Percentiles rank a stretch among this genome's conserved stretches.
Evolutionary conservation across 345 rosid species (phyloP).

Genomic region (Populus tremula): DNA sequence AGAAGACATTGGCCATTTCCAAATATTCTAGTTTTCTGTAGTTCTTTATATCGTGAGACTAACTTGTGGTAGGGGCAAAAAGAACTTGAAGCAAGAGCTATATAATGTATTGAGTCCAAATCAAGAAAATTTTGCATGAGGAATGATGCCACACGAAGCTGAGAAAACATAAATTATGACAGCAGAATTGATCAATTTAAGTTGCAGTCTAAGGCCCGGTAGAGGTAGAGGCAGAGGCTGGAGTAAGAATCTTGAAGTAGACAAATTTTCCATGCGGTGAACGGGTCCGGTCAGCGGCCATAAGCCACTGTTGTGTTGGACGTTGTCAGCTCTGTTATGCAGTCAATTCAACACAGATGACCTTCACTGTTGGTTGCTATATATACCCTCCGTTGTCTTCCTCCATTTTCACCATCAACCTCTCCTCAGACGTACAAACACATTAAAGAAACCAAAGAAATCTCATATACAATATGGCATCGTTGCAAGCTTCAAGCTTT

Average conservation of each 20-base stretch:
- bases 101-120: no score
- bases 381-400: background rate
- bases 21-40: no score
- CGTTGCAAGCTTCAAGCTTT: constrained; percentile 37
- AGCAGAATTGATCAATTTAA: background rate
- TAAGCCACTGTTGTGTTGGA: no score
- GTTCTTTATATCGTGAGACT: no score
- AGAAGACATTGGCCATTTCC: no score
- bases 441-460: background rate
- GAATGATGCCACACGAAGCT: no score
- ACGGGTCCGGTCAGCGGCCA: background rate
- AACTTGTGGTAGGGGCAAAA: no score
- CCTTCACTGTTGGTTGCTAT: background rate
- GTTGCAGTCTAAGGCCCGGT: background rate
- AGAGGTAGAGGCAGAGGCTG: background rate
- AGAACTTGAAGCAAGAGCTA: no score
- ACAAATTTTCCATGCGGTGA: background rate
- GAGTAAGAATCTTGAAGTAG: background rate
- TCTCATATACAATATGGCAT: constrained; percentile 31
- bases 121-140: no score
- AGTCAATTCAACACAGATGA: background rate
- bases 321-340: background rate
- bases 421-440: background rate
- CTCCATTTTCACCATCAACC: background rate
- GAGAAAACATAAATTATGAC: background rate